Base-by-base conservation (phyloP, 2,329 filamentous ascomycete genomes). In the Sclerotinia glacialis region DNA sequence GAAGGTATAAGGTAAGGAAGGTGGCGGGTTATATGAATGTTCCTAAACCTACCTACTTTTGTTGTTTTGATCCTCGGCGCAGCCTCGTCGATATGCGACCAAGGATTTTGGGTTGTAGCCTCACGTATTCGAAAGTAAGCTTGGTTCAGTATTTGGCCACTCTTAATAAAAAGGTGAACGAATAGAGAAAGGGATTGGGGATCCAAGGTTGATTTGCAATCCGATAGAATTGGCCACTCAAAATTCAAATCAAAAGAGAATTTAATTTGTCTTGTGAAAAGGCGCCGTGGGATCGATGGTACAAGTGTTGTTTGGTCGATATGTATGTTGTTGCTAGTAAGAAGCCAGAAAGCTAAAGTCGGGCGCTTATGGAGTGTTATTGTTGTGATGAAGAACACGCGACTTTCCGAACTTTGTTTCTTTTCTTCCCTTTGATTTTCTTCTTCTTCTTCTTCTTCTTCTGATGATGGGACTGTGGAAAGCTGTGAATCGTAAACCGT, bases 81-180 rank as follows among this genome's bases (percentile, higher is more conserved):
- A 58, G 62, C 50, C 50, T 64, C 42, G 40, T 64, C n/a, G 50
- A 14, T 26, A 54, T 46, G 37, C 54, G 65, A 67, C 59, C 42
- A 46, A 56, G 52, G 37, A 55, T 52, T 56, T 16, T 21, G 28
- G 16, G n/a, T 16, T 21, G 42, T 54, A 40, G 61, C 40, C 52
- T 60, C 47, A 34, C 56, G 56, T 60, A 23, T 42, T 23, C 12
- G 31, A 47, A 47, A 46, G 26, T 23, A 47, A 37, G 56, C 23
- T 16, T 21, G 37, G 6, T 34, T 59, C 42, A 34, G 55, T 44
- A 64, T 23, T 26, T 64, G 37, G 37, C 50, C 61, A 64, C 61
- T 34, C 61, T 46, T 42, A 60, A 44, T 47, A 4, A 50, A 61
- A 47, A 47, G 44, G 31, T 61, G 31, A 28, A 54, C 31, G 34